Conservation (phyloP, 139 green algal species). For the Picochlorum costavermella region DNA sequence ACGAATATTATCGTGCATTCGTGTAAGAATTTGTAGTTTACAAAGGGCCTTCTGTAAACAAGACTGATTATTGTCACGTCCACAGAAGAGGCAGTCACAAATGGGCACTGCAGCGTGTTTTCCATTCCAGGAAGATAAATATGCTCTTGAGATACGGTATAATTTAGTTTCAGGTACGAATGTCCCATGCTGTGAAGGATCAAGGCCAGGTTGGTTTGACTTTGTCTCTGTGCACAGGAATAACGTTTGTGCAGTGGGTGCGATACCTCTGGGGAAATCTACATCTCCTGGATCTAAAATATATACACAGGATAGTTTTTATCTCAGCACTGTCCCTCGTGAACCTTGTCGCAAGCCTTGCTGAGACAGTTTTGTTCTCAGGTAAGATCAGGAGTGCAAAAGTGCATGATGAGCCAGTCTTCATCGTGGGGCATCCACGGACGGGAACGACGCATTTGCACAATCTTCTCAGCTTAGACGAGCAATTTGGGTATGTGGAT, state of each 20-base stretch:
- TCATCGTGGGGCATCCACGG: conserved; percentile 49
- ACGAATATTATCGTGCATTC: neutral
- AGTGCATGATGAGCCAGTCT: conserved; percentile 42
- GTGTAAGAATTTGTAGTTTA: no score
- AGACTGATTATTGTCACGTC: no score
- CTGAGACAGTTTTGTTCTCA: conserved; percentile 33
- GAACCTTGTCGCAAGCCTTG: conserved; percentile 37
- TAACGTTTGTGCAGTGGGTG: neutral
- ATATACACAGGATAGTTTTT: conserved; percentile 39
- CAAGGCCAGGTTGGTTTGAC: no score
- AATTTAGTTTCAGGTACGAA: no score
- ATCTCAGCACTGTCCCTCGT: conserved; percentile 39
- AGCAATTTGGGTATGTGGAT: conserved; percentile 39
- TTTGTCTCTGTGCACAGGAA: neutral
- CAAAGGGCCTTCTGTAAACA: no score
- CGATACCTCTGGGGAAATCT: neutral
- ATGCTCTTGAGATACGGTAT: no score
- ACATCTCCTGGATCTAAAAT: neutral
- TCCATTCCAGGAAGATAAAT: no score
- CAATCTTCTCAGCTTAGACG: conserved; percentile 44
- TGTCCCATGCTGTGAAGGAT: no score
- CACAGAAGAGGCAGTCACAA: no score
- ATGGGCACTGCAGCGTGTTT: no score
- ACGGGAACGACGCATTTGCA: conserved; percentile 66
- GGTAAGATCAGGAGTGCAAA: conserved; percentile 10